Evolutionary conservation across 805 yeast genomes (phyloP).

Genomic region (Monosporozyma aerobia): DNA sequence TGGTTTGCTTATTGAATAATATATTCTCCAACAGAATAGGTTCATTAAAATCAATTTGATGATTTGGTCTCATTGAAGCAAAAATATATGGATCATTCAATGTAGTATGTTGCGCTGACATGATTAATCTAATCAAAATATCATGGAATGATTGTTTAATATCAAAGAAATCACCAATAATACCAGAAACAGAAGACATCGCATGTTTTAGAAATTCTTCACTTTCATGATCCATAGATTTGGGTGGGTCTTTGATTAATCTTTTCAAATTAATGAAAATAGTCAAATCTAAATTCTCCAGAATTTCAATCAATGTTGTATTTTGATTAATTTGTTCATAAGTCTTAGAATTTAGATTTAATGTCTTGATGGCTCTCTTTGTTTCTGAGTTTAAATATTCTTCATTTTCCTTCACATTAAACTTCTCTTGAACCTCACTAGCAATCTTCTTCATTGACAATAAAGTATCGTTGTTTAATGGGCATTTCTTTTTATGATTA

Average conservation of each 20-base stretch:
- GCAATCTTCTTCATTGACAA: constrained; percentile 17
- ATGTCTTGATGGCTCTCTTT: constrained; percentile 10
- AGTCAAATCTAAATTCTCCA: constrained; percentile 27
- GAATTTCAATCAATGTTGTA: constrained; percentile 18
- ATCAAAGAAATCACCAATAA: constrained; percentile 60
- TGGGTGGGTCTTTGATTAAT: constrained; percentile 14
- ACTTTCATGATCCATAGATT: constrained; percentile 21
- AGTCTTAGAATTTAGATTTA: constrained; percentile 22
- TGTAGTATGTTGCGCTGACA: constrained; percentile 63
- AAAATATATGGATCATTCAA: constrained; percentile 70
- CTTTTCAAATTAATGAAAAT: constrained; percentile 24
- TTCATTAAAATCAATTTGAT: constrained; percentile 28
- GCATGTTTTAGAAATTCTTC: constrained; percentile 27
- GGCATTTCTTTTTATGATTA: constrained; percentile 15
- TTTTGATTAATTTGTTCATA: constrained; percentile 27
- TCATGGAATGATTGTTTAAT: constrained; percentile 67
- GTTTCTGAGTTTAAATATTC: constrained; percentile 9
- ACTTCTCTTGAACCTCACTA: constrained; percentile 16
- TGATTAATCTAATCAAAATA: constrained; percentile 44
- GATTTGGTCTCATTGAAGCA: constrained; percentile 49
- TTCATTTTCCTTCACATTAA: constrained; percentile 7
- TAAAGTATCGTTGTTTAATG: constrained; percentile 23
- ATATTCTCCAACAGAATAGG: constrained; percentile 12
- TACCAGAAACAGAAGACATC: constrained; percentile 18
- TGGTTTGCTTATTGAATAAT: constrained; percentile 3